Base-by-base conservation (phyloP, 768 basidiomycete genomes). In the Pleurotus giganteus region DNA sequence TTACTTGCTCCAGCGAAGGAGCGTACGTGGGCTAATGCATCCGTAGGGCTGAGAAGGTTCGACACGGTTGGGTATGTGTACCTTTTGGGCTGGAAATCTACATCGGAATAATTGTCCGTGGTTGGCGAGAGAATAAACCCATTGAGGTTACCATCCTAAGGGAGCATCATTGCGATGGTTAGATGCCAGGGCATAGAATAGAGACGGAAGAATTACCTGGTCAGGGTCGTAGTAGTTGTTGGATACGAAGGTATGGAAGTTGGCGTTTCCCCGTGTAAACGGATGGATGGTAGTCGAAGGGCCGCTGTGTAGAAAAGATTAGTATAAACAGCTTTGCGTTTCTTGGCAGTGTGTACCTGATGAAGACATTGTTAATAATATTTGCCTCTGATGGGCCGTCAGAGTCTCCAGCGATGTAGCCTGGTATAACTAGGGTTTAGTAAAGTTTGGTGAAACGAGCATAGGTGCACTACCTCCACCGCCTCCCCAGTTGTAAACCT, bases 341-440 rank as follows among this genome's bases (percentile, higher is more conserved):
- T 13, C 4, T 15, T 31, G 1, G n/a, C 9, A 36, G 21, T 19
- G 21, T 45, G 9, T 21, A 67, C 66, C 66, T 70, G 26, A 72
- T 71, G 61, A 71, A 72, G 11, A 70, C 59, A 52, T 71, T 72
- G 34, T 67, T 69, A 19, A 69, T 41, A 47, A 72, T 72, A 53
- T 72, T 72, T 26, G 71, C 69, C 44, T 66, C 61, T 0, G 70
- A 71, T 2, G 57, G 57, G 2, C 70, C 71, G 21, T 26, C 70
- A n/a, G 69, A 71, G 47, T 72, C 71, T 28, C 71, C 71, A 28
- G 69, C 70, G 43, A 71, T 72, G 47, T 71, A 72, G 19, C 70
- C 60, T 59, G 15, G 5, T 11, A 13, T 27, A 31, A 15, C 8
- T 8, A 23, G 7, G 17, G 12, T 17, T 47, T 19, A 23, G 11